Evolutionary conservation across 208 protist species (phyloP), one percentile per base, ranked within the genome.

Genomic region (Acanthamoeba lugdunensis): DNA sequence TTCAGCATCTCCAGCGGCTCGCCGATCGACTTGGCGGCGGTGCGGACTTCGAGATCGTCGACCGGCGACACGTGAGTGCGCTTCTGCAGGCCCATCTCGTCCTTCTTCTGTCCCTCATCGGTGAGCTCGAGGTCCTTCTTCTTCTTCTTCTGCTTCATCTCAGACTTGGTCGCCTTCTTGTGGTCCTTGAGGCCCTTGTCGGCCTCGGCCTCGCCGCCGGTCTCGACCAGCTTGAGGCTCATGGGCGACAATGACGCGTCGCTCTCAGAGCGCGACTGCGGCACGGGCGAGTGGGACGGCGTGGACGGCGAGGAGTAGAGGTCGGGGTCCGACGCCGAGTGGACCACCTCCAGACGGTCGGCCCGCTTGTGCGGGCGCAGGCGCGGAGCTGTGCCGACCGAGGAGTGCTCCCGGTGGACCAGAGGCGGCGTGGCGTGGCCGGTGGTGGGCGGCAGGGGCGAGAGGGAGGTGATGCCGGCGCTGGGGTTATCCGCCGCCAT

Each of bases 211-310:
- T 81, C 73, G 73, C 73, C 73, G 73, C 73, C 73, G 5, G 73
- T 63, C 79, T 88, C 79, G 79, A 45, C 79, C 50, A 88, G 50
- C 79, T 63, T 88, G n/a, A 65, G n/a, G 79, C n/a, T 88, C 79
- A 88, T 88, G 79, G 79, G 79, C 48, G 79, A 88, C 48, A 30
- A 33, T 18, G 16, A 28, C 25, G 79, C 14, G 79, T 25, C 48
- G 48, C 48, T 23, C 11, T 79, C 18, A 18, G 33, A 18, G 28
- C 71, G 37, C 77, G 37, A n/a, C 48, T 16, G 77, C 23, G 18
- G 33, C 25, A 23, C 11, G 50, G 77, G 77, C 18, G 77, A 88
- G 28, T 2, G 7, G 54, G 79, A 6, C 4, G n/a, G 79, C 21
- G 41, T 52, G 25, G 9, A 7, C 30, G 79, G 79, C 28, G 79